Percentiles rank a stretch among this genome's conserved stretches.
Evolutionary conservation across 257 asterid species (phyloP).

Genomic region (Capsicum chinense): DNA sequence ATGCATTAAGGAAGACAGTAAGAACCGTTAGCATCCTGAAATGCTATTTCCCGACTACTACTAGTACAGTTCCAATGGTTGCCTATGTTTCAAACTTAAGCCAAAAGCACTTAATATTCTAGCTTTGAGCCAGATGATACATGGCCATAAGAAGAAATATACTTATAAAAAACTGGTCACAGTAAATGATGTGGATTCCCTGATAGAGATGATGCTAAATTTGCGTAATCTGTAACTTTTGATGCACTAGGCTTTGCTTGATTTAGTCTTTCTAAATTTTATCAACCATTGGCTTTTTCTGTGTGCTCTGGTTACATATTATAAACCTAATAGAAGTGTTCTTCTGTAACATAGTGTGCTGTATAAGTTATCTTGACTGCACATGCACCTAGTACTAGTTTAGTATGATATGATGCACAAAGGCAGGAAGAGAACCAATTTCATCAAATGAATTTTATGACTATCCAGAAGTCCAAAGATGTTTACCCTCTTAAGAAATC

Average conservation of each 20-base stretch:
- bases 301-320: slow-evolving; percentile 5
- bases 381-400: not conserved
- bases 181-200: not conserved
- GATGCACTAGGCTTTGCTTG: slow-evolving; percentile 4
- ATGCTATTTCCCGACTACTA: not conserved
- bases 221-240: not conserved
- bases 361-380: not conserved
- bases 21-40: not conserved
- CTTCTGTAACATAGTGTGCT: not conserved
- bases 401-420: not conserved
- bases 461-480: not conserved
- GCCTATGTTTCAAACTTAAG: not conserved
- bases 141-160: not conserved
- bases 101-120: slow-evolving; percentile 12
- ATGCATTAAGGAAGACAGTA: not conserved
- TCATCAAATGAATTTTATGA: slow-evolving; percentile 16
- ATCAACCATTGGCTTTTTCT: not conserved
- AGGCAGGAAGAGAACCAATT: not conserved
- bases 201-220: not conserved
- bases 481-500: not conserved
- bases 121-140: not conserved
- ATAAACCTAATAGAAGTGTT: slow-evolving; percentile 18
- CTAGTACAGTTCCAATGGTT: not conserved
- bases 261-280: not conserved
- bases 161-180: not conserved